Evolutionary conservation across 495 filamentous ascomycete genomes (phyloP), one percentile per base, ranked within the genome.

Genomic region (Aspergillus homomorphus): DNA sequence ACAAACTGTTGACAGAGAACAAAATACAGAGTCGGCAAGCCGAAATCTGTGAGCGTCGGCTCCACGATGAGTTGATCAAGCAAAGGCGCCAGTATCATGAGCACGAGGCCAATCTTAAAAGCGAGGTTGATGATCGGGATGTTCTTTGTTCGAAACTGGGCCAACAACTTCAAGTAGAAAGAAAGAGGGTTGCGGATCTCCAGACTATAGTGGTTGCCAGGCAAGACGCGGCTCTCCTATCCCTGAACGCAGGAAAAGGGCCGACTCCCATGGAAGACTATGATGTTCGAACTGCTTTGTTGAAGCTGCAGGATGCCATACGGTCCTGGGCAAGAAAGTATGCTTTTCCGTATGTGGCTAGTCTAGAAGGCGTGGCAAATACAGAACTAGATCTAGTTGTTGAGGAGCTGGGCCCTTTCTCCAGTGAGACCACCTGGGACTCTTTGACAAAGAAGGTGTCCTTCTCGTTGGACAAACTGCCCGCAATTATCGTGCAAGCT

Each of bases 291-390:
- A 51, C 55, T 6, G 57, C 53, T 16, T 48, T 63, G 2, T 42
- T 21, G 0, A 57, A 38, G 26, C 28, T 63, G 5, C 45, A 50
- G 6, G 53, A 53, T 15, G 54, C n/a, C 10, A 15, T 63, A 16
- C 53, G 53, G 2, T 4, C 18, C 4, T 63, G 61, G 61, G 53
- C 61, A 2, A 56, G 44, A n/a, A 53, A 48, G 1, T 44, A 57
- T 19, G 53, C 46, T 38, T 46, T 57, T 12, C 5, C 23, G n/a
- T 18, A 23, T 5, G 20, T 50, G 1, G 15, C 46, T 1, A 28
- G 21, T 16, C 19, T 63, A 22, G 21, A 56, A 0, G 7, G 12
- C 8, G 8, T 50, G 1, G 2, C 49, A 3, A 22, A 1, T 4
- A 4, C 26, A 9, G 6, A 33, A 46, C 15, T 26, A 51, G 3